Base-by-base conservation (phyloP, 2,329 filamentous ascomycete species). In the Hymenoscyphus fructigenus region DNA sequence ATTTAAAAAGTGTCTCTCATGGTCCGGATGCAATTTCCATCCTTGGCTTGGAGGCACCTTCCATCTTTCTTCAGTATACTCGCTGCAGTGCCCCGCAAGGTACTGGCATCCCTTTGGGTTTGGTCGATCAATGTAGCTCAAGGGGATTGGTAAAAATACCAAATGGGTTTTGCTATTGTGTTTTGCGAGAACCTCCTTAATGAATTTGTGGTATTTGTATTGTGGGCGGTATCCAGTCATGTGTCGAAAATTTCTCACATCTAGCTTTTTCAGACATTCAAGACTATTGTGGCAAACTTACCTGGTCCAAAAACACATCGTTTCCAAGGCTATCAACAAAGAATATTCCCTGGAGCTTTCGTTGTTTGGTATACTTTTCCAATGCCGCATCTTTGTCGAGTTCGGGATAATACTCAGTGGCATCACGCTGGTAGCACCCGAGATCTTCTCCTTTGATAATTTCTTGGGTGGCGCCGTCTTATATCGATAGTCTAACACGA, bases 271-370 rank as follows among this genome's bases (percentile, higher is more conserved):
- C 28, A 41, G 32, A 5, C 3, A 20, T 14, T 2, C 17, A 41
- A 20, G 26, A 26, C n/a, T 41, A 14, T 59, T 10, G 5, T 12
- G 17, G 2, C 23, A n/a, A 28, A 26, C 57, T 12, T 29, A 59
- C 57, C 57, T 59, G 15, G 32, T n/a, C 57, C 57, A 17, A 20
- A 41, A 23, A 41, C 32, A 23, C 32, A 59, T 44, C 57, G 6
- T 10, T 20, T 5, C 57, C 36, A 5, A n/a, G 9, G 2, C 7
- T 17, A 41, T 59, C 57, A 5, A 9, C 44, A 7, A 20, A 59
- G 26, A 59, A 59, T 5, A 59, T 26, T 23, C 57, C 57, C 36
- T 59, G 9, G 20, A 9, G 23, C 36, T 44, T 20, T 15, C 44
- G 12, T 10, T 26, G 2, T 10, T 3, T 44, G n/a, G 28, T 32